Evolutionary conservation across 306 rosid genomes (phyloP), one percentile per base, ranked within the genome.

Genomic region (Prosopis cineraria): DNA sequence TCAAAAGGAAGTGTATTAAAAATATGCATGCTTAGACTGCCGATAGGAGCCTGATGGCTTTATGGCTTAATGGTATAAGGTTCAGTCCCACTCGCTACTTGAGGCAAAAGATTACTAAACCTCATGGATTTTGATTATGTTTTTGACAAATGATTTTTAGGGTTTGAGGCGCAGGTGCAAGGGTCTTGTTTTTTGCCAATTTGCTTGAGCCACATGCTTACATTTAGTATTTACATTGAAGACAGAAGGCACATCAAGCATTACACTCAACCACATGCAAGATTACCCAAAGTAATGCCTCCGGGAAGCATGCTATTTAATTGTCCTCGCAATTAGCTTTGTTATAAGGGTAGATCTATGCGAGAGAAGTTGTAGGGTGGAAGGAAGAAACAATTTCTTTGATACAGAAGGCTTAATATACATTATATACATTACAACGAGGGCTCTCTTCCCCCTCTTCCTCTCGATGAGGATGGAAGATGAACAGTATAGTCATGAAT

Each of bases 371-470:
- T 30, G 31, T 68, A 48, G 69, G 68, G 50, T 31, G 45, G 44
- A 76, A 44, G 47, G 39, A 62, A 80, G 74, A 40, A 39, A 19
- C 66, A 47, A 80, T 58, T 68, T 76, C 77, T 76, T 40, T 55
- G 12, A 17, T 58, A 25, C 43, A 72, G 41, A 77, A 73, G n/a
- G 45, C 83, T 81, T 33, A 48, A 79, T 47, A 36, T 74, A 74
- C 55, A 72, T n/a, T 16, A 39, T 53, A 13, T 22, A 70, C 45
- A 30, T 78, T 74, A 81, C 81, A 74, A 70, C 37, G 25, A 19
- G 17, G 39, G 47, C 55, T 27, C 17, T 39, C 59, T 34, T 74
- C 78, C 19, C 47, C 14, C 41, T 55, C 33, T 10, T 10, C 27
- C 39, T 19, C 29, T 84, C 60, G 20, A 12, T 1, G 64, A 69